phyloP scores from a whole-genome alignment of 495 filamentous ascomycete genomes.

The Hyaloscypha variabilis region DNA sequence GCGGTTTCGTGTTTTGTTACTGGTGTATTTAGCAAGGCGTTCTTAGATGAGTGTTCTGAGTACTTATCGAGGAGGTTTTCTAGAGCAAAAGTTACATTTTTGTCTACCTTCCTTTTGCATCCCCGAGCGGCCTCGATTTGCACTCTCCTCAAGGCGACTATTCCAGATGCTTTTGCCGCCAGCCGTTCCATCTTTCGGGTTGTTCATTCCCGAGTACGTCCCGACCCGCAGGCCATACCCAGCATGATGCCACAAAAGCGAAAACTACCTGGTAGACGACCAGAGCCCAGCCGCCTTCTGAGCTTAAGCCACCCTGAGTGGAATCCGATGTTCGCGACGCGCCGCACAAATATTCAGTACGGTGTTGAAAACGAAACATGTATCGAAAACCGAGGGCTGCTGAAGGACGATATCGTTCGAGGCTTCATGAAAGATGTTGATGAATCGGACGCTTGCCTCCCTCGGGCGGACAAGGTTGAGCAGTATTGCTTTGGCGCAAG shows the following conservation, averaged over 20 bases:
- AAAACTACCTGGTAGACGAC: not conserved
- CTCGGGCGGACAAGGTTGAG: slow-evolving; percentile 11
- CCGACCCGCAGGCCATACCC: not conserved
- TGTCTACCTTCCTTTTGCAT: not conserved
- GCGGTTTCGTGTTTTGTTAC: not conserved
- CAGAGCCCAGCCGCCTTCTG: not conserved
- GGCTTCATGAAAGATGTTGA: slow-evolving; percentile 2
- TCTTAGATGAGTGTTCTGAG: not conserved
- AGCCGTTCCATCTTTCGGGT: not conserved
- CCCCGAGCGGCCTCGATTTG: not conserved
- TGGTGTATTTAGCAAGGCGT: slow-evolving; percentile 7
- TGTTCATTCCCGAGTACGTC: not conserved
- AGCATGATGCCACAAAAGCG: not conserved
- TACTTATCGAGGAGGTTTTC: not conserved
- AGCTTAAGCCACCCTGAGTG: not conserved
- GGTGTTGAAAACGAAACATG: not conserved
- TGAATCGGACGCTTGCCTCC: slow-evolving; percentile 11
- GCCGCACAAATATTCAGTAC: not conserved
- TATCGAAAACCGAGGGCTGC: not conserved
- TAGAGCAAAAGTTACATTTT: too few species aligned
- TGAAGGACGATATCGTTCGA: slow-evolving; percentile 2
- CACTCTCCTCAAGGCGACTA: not conserved
- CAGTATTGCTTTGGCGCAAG: slow-evolving; percentile 8
- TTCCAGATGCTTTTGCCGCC: not conserved
- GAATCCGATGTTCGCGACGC: slow-evolving; percentile 10